Base-by-base conservation (phyloP, 176 grass and related monocot genomes). In the Puccinellia tenuiflora region DNA sequence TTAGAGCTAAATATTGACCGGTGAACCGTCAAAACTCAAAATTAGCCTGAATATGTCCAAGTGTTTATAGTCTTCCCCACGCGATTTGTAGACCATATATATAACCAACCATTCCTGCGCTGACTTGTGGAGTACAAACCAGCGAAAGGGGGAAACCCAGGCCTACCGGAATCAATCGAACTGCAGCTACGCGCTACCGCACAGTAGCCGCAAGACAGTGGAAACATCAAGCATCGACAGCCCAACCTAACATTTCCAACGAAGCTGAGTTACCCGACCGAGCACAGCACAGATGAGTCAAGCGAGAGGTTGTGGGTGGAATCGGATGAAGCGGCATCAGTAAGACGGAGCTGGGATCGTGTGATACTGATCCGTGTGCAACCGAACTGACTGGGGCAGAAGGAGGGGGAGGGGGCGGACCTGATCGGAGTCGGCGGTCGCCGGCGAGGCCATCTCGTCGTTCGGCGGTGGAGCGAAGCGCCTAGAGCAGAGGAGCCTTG, bases 371-470 rank as follows among this genome's bases (percentile, higher is more conserved):
- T 38, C 33, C 64, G 37, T 67, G 64, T 21, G 16, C 9, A 35
- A 47, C 38, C n/a, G 55, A 18, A 31, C 30, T 11, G 37, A 25
- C 15, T 76, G 20, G 37, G 33, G 40, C 12, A 1, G 21, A 9
- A 12, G 18, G 17, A 3, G 46, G 6, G 33, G 18, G 2, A 21
- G 16, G 26, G 21, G 26, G 29, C 47, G 37, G 50, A 93, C 93
- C 93, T 91, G 93, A 30, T 91, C 86, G 65, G 86, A 79, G 42
- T 85, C 81, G 65, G 25, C 57, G 46, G 13, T 45, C 67, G 13
- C 50, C 68, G 86, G 50, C 67, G 84, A 48, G 10, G 84, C 80
- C 79, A 88, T 92, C 71, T 48, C 61, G 38, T n/a, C 45, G 1
- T n/a, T n/a, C n/a, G 35, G 59, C 9, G 22, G 20, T 9, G 75